These are phyloP conservation scores for Malassezia obtusa DNA, from an alignment of 1,284 basidiomycete genomes.

Conservation along the genomic window DNA sequence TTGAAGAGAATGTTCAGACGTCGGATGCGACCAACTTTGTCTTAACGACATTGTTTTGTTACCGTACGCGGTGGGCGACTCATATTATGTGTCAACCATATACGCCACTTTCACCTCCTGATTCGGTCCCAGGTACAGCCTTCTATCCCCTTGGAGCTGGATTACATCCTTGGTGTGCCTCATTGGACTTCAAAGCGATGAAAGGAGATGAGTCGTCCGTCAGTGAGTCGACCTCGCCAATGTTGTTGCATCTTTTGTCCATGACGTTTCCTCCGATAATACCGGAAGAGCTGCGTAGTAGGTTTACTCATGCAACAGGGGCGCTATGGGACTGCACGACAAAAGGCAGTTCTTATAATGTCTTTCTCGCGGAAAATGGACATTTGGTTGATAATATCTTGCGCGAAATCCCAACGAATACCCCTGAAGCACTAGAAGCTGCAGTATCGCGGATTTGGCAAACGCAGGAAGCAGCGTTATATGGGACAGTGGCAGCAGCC, in stretches of 20 bases:
- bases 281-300: background rate
- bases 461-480: conserved; percentile 18
- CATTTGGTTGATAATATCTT: background rate
- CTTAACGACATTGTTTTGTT: conserved; percentile 1
- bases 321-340: conserved; percentile 7
- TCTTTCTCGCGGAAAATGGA: conserved; percentile 9
- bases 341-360: conserved; percentile 6
- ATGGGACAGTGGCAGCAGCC: conserved; percentile 21
- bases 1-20: background rate
- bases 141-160: conserved; percentile 1
- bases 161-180: background rate
- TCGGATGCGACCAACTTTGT: conserved; percentile 3
- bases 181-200: background rate
- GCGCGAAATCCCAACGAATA: background rate
- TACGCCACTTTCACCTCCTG: background rate
- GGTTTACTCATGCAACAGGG: background rate
- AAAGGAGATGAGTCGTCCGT: too few species aligned
- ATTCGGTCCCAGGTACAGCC: background rate
- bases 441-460: conserved; percentile 4
- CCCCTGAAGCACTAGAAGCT: background rate
- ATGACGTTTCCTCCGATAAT: background rate
- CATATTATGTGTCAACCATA: conserved; percentile 11
- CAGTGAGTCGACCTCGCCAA: too few species aligned
- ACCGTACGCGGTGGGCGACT: conserved; percentile 11
- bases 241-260: conserved; percentile 5